Conservation (phyloP, 208 protist species). For the Leishmania aethiopica region DNA sequence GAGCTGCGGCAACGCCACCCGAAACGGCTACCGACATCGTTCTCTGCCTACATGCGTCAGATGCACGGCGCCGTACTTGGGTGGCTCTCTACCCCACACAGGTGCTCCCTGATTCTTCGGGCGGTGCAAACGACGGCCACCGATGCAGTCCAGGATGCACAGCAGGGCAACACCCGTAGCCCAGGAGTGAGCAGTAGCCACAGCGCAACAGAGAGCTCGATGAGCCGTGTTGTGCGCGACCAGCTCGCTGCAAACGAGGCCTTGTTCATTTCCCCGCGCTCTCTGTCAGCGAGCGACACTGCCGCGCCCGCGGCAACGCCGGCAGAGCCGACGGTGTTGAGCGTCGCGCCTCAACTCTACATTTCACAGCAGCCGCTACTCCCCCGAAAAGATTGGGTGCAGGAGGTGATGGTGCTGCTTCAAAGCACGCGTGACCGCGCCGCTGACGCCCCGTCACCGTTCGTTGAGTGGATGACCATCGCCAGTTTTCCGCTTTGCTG, state of each 20-base stretch:
- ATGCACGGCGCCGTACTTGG: conserved; percentile 47
- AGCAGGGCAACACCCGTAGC: background rate
- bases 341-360: conserved; percentile 9
- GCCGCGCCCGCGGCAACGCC: too few relatives aligned
- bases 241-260: conserved; percentile 18
- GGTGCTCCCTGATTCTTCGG: conserved; percentile 34
- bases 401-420: background rate
- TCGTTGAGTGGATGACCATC: conserved; percentile 20
- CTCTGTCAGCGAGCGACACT: background rate
- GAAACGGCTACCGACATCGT: conserved; percentile 27
- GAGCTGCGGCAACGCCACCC: conserved; percentile 70
- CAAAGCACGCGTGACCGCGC: background rate
- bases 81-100: conserved; percentile 71
- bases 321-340: background rate
- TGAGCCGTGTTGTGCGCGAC: background rate
- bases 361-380: conserved; percentile 18
- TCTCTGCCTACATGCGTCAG: conserved; percentile 55
- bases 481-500: conserved; percentile 15
- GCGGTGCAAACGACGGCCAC: background rate
- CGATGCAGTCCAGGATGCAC: background rate
- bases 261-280: conserved; percentile 7
- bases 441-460: background rate
- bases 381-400: background rate
- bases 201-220: background rate
- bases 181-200: background rate